Evolutionary conservation across 352 stramenopile genomes (phyloP), one percentile per base, ranked within the genome.

Genomic region (Phytophthora foliorum): DNA sequence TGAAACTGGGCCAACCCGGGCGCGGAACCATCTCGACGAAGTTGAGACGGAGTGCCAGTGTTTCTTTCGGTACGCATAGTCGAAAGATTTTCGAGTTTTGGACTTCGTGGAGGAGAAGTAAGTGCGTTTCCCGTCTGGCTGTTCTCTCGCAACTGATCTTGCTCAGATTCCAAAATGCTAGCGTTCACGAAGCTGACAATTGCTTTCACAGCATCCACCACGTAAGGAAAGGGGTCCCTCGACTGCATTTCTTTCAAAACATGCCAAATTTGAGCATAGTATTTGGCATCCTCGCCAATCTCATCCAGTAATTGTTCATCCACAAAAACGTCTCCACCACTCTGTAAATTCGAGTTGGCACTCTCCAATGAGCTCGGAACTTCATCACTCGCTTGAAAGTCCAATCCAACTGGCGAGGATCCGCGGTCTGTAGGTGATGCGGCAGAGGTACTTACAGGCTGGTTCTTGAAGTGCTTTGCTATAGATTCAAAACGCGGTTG

Each of bases 261-360:
- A 32, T 89, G 78, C 94, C 93, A 98, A 32, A 98, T 88, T 49
- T 88, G 62, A 54, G 80, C 74, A 62, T 98, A 97, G 59, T 92
- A 84, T 53, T 92, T 86, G n/a, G 91, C 80, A 42, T 83, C 79
- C 29, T 91, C 75, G 22, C 69, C 71, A 41, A 91, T 85, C 17
- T 75, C 55, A 8, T 81, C 67, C 4, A 75, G 41, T 24, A 91
- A 63, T 9, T 84, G 69, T 21, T 77, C 59, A 52, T 86, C 78
- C 60, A 84, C 75, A 56, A 82, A 74, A 16, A 80, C 41, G 13
- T 86, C 78, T 17, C 38, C 39, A 29, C n/a, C 51, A 42, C 24
- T 29, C 14, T 60, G 49, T 13, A 76, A 69, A 31, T 19, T 65
- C 6, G 22, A 50, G 10, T 58, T 68, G 9, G 29, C 27, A 42